phyloP scores from a whole-genome alignment of 2,329 filamentous ascomycete species.

The Biscogniauxia marginata region DNA sequence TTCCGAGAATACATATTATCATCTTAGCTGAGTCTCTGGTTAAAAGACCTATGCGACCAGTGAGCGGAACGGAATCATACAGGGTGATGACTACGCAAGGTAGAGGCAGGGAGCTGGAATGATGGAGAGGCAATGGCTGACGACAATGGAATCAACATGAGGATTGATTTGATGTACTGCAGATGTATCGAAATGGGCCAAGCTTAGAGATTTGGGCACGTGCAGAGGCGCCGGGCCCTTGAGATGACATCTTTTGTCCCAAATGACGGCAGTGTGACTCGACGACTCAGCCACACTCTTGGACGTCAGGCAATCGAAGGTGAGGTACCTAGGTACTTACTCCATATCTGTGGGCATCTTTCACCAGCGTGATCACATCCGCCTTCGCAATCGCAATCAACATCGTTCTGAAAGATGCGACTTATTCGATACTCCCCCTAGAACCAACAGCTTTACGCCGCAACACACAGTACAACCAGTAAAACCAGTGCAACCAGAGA shows the following conservation, averaged over 20 bases:
- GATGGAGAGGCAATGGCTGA: neutral
- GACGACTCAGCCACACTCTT: too few relatives aligned
- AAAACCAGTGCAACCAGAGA: too few relatives aligned
- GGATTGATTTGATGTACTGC: neutral
- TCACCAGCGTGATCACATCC: too few relatives aligned
- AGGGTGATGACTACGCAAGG: too few relatives aligned
- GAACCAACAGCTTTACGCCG: neutral
- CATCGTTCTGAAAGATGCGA: neutral
- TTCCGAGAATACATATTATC: neutral
- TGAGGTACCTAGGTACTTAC: too few relatives aligned
- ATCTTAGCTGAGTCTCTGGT: too few relatives aligned
- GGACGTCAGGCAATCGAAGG: too few relatives aligned
- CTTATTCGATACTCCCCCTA: neutral
- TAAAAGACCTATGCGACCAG: too few relatives aligned
- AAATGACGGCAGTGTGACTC: too few relatives aligned
- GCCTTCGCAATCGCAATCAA: neutral
- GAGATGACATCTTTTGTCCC: neutral
- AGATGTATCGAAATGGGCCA: neutral
- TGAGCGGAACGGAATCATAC: too few relatives aligned
- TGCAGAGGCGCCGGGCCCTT: neutral
- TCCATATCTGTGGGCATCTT: too few relatives aligned
- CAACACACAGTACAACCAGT: too few relatives aligned
- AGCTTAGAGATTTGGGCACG: neutral
- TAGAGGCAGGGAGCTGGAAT: neutral
- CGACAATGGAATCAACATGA: neutral